phyloP scores from a whole-genome alignment of 176 grass and related monocot genomes.

The Themeda triandra region DNA sequence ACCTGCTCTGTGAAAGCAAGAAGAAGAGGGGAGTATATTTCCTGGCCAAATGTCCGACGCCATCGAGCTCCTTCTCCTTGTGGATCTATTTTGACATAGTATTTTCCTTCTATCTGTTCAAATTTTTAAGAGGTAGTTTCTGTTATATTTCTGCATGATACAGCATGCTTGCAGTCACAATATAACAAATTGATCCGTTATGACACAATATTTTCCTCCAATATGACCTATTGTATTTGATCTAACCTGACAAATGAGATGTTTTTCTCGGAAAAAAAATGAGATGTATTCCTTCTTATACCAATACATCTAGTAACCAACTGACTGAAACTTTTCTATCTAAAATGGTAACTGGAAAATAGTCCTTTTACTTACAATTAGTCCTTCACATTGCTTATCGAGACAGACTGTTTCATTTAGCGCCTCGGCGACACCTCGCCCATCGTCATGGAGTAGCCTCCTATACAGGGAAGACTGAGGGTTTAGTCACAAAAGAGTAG shows the following conservation, averaged over 20 bases:
- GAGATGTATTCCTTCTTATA: background rate
- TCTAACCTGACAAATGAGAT: background rate
- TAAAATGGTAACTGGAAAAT: background rate
- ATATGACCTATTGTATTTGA: background rate
- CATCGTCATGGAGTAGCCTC: conserved; percentile 91
- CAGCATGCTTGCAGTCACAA: conserved; percentile 1
- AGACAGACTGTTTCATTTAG: conserved; percentile 85
- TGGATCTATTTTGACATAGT: conserved; percentile 87
- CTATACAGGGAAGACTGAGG: conserved; percentile 36
- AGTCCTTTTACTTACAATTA: conserved; percentile 65
- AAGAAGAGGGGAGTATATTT: conserved; percentile 96
- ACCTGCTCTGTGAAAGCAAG: conserved; percentile 92
- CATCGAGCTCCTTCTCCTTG: conserved; percentile 79
- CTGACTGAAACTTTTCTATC: conserved; percentile 3
- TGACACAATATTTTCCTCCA: background rate
- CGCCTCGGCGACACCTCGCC: conserved; percentile 69
- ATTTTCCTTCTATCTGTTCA: conserved; percentile 79
- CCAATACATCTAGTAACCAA: conserved; percentile 18
- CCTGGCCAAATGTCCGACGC: conserved; percentile 88
- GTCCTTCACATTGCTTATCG: conserved; percentile 60
- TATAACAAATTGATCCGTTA: background rate
- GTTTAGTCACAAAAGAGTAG: conserved; percentile 2
- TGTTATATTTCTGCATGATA: background rate
- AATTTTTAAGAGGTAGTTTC: conserved; percentile 10
- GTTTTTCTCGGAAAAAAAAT: conserved; percentile 7